Evolutionary conservation across 345 rosid species (phyloP).

Genomic region (Euphorbia pulcherrima): DNA sequence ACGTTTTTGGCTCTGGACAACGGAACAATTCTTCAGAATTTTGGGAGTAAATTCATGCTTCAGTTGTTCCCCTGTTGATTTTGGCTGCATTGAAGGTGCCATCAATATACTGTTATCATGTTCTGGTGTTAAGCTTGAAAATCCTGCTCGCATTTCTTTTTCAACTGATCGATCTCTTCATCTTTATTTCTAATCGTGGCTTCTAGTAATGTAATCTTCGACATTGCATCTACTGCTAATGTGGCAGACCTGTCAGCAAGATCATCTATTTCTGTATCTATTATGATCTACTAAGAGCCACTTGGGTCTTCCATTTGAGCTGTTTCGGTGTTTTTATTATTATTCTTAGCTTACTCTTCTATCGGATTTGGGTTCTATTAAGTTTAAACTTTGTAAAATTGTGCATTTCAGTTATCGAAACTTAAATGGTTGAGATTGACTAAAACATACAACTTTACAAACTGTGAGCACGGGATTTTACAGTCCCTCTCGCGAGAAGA

Average conservation of each 20-base stretch:
- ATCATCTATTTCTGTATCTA: constrained; percentile 29
- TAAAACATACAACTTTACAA: too few species aligned
- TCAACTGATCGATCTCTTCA: constrained; percentile 17
- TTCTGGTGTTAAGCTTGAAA: background rate
- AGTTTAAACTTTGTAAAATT: too few species aligned
- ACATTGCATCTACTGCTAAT: constrained; percentile 3
- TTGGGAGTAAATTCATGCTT: constrained; percentile 3
- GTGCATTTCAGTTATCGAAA: too few species aligned
- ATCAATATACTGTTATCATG: constrained; percentile 1
- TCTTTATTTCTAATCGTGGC: constrained; percentile 24
- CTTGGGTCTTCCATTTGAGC: constrained; percentile 26
- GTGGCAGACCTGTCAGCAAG: constrained; percentile 14
- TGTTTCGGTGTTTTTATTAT: constrained; percentile 26
- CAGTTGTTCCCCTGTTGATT: background rate
- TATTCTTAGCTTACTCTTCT: constrained; percentile 24
- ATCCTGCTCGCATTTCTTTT: constrained; percentile 15
- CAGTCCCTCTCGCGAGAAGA: too few species aligned
- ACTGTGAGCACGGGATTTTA: too few species aligned
- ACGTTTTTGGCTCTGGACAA: constrained; percentile 2
- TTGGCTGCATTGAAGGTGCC: background rate
- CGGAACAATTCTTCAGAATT: background rate
- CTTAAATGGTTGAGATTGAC: too few species aligned
- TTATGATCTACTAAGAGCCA: constrained; percentile 26
- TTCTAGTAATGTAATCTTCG: constrained; percentile 19
- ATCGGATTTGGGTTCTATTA: too few species aligned